Conservation (phyloP, 768 basidiomycete genomes). For the Collybia sp. region DNA sequence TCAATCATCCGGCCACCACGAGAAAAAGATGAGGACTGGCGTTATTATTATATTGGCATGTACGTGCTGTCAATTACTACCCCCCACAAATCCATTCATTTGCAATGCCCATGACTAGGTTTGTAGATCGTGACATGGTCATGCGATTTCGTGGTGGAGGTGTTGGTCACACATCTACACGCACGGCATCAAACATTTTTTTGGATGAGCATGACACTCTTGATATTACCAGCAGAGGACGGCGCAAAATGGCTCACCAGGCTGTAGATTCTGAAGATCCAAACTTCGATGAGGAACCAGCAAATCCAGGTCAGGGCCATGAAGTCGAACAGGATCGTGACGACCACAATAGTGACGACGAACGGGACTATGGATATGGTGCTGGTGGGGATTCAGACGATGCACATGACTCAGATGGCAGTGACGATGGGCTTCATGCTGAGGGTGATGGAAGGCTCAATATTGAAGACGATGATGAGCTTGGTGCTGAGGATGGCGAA, state of each 20-base stretch:
- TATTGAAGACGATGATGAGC: no score
- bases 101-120: conserved; percentile 6
- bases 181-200: neutral
- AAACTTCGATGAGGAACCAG: neutral
- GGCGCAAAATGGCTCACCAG: no score
- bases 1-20: conserved; percentile 8
- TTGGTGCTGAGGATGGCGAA: no score
- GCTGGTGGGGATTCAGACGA: neutral
- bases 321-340: neutral
- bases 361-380: neutral
- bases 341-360: neutral
- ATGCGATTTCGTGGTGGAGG: conserved; percentile 17
- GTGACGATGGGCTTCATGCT: neutral
- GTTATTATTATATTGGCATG: conserved; percentile 27
- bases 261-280: neutral
- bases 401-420: neutral
- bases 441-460: neutral
- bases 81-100: neutral
- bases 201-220: neutral
- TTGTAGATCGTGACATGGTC: conserved; percentile 22
- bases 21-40: conserved; percentile 19
- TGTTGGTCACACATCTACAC: conserved; percentile 11
- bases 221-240: neutral
- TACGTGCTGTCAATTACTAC: conserved; percentile 9
- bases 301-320: neutral